A percentile compares a stretch with the other conserved stretches of the same genome.
Evolutionary conservation across 192 early-diverging fungal species (phyloP).

Genomic region (Podila epicladia): DNA sequence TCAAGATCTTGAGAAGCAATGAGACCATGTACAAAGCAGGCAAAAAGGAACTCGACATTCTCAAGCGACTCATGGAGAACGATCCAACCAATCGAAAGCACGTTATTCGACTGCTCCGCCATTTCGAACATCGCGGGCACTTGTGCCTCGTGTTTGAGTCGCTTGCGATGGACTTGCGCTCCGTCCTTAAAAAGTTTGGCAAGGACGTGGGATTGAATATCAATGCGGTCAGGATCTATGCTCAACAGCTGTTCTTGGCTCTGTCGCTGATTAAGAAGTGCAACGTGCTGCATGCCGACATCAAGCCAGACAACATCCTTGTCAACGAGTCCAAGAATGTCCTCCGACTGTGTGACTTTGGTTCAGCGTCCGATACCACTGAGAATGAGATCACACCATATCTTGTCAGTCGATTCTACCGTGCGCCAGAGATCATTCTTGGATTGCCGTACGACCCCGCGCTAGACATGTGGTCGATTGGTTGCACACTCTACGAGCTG

Average conservation of each 20-base stretch:
- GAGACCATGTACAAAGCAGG: conserved; percentile 92
- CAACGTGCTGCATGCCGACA: conserved; percentile 92
- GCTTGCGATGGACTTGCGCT: conserved; percentile 90
- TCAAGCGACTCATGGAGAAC: conserved; percentile 84
- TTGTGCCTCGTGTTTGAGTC: conserved; percentile 96
- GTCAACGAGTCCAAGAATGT: conserved; percentile 83
- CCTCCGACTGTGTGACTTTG: conserved; percentile 94
- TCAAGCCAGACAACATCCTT: conserved; percentile 98
- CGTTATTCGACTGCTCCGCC: conserved; percentile 81
- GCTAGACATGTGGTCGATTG: conserved; percentile 97
- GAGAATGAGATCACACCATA: conserved; percentile 98
- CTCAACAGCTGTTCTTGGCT: conserved; percentile 88
- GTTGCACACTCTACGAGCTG: conserved; percentile 93
- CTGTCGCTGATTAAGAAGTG: conserved; percentile 85
- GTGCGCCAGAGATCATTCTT: conserved; percentile 96
- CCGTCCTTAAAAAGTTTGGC: conserved; percentile 95
- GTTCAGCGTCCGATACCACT: conserved; percentile 86
- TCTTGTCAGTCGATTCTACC: conserved; percentile 94
- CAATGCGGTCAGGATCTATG: conserved; percentile 91
- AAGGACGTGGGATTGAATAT: conserved; percentile 93
- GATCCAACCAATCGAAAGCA: conserved; percentile 93
- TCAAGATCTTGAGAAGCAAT: conserved; percentile 97
- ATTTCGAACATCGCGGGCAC: conserved; percentile 93
- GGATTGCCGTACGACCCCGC: conserved; percentile 88
- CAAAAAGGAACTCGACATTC: conserved; percentile 87